Evolutionary conservation across 768 basidiomycete genomes (phyloP).

Genomic region (Auriscalpium vulgare): DNA sequence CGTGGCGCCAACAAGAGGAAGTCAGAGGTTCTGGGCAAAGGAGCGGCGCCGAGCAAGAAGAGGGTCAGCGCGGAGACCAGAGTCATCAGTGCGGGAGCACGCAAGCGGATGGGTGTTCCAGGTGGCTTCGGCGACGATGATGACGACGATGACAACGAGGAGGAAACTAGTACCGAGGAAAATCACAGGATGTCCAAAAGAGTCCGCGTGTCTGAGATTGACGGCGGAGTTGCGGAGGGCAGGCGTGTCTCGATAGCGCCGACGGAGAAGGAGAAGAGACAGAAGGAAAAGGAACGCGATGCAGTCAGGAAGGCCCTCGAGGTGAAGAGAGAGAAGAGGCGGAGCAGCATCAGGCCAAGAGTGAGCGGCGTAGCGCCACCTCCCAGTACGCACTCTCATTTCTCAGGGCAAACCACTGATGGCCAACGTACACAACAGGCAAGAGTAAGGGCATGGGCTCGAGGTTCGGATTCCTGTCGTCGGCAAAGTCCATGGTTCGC

Average conservation of each 20-base stretch:
- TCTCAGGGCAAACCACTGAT: no score
- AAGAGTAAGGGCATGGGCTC: slow-evolving; percentile 39
- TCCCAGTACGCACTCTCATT: slow-evolving; percentile 22
- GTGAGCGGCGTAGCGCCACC: slow-evolving; percentile 28
- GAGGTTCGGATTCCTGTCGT: slow-evolving; percentile 62
- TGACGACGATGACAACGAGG: slow-evolving; percentile 30
- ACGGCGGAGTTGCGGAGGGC: slow-evolving; percentile 25
- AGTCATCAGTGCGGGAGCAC: slow-evolving; percentile 40
- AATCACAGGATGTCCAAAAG: slow-evolving; percentile 39
- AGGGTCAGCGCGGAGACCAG: slow-evolving; percentile 29
- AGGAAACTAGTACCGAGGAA: slow-evolving; percentile 24
- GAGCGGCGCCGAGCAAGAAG: slow-evolving; percentile 20
- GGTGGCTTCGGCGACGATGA: slow-evolving; percentile 53
- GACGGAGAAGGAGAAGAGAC: slow-evolving; percentile 14
- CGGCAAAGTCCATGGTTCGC: slow-evolving; percentile 61
- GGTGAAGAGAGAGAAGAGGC: slow-evolving; percentile 54
- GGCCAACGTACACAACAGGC: neutral
- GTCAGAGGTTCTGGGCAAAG: slow-evolving; percentile 43
- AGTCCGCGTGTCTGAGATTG: slow-evolving; percentile 29
- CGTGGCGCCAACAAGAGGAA: slow-evolving; percentile 34
- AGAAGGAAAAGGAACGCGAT: slow-evolving; percentile 41
- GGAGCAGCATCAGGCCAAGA: slow-evolving; percentile 43
- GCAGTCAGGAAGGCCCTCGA: slow-evolving; percentile 60
- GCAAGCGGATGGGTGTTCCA: slow-evolving; percentile 38
- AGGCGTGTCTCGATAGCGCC: slow-evolving; percentile 30